A percentile compares a stretch with the other conserved stretches of the same genome.
Conservation (phyloP, 352 stramenopile species). For the Phytophthora uliginosa region DNA sequence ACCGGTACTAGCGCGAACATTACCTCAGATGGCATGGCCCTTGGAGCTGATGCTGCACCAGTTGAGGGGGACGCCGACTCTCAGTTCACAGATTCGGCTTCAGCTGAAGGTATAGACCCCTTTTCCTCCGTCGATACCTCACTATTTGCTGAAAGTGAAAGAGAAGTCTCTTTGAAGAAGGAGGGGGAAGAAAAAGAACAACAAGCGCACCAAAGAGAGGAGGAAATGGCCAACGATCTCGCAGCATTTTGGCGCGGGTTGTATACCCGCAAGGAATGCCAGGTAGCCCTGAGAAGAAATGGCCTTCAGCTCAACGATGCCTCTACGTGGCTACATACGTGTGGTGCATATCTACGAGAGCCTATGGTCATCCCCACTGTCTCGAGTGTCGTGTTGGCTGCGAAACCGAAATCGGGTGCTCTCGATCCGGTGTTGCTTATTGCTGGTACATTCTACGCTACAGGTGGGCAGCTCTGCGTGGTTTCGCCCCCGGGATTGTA, state of each 20-base stretch:
- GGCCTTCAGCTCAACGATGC: constrained; percentile 51
- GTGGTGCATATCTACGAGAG: constrained; percentile 55
- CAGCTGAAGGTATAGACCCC: constrained; percentile 28
- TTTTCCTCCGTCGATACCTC: constrained; percentile 49
- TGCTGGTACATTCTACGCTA: constrained; percentile 77
- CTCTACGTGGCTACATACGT: constrained; percentile 55
- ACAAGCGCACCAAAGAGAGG: constrained; percentile 30
- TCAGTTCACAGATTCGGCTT: background rate
- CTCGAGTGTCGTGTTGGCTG: constrained; percentile 38
- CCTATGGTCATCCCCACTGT: constrained; percentile 53
- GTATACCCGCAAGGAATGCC: constrained; percentile 66
- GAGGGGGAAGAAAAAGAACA: constrained; percentile 28
- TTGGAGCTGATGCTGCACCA: constrained; percentile 1
- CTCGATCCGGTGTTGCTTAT: constrained; percentile 83
- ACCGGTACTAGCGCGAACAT: constrained; percentile 4
- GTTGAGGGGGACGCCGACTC: background rate
- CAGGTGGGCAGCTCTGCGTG: constrained; percentile 67
- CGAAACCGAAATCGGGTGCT: constrained; percentile 42
- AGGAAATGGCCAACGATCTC: constrained; percentile 53
- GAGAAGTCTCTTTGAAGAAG: constrained; percentile 31
- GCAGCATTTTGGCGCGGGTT: constrained; percentile 69
- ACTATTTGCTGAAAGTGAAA: constrained; percentile 39
- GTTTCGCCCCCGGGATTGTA: constrained; percentile 76
- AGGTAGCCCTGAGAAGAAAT: constrained; percentile 65
- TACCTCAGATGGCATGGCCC: constrained; percentile 7